Percentiles rank a stretch among this genome's conserved stretches.
phyloP scores from a whole-genome alignment of 2,329 filamentous ascomycete genomes.

The Trichoderma asperellum region DNA sequence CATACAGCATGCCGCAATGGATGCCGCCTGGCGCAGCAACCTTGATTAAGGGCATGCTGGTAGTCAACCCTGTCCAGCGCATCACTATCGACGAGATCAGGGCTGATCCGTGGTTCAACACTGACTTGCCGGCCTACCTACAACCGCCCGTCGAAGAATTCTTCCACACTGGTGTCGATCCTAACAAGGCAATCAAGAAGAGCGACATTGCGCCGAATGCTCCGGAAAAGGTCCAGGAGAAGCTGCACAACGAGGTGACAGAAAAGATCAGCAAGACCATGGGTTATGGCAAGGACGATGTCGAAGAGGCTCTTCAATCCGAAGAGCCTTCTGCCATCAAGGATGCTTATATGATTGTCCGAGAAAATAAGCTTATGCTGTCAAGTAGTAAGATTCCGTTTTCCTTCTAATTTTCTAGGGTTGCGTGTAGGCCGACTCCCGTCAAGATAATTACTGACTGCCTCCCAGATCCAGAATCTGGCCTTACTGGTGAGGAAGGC shows the following conservation, averaged over 20 bases:
- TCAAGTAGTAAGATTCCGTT: conserved; percentile 73
- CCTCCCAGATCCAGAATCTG: conserved; percentile 40
- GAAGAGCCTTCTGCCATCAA: conserved; percentile 97
- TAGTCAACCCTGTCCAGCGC: conserved; percentile 91
- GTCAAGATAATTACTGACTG: conserved; percentile 38
- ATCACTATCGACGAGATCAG: conserved; percentile 94
- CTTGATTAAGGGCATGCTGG: conserved; percentile 90
- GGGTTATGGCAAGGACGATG: conserved; percentile 94
- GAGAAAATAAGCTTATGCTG: conserved; percentile 97
- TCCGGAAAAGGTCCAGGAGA: conserved; percentile 78
- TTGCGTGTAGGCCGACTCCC: conserved; percentile 32
- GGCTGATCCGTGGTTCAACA: conserved; percentile 90
- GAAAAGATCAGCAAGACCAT: conserved; percentile 97
- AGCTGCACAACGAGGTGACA: conserved; percentile 88
- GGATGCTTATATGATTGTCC: conserved; percentile 96
- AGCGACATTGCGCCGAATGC: conserved; percentile 80
- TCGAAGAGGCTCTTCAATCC: conserved; percentile 88
- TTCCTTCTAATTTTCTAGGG: conserved; percentile 28
- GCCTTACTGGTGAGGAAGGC: conserved; percentile 44
- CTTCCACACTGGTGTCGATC: conserved; percentile 89
- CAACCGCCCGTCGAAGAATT: conserved; percentile 89
- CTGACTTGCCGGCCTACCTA: conserved; percentile 84
- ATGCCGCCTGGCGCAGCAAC: conserved; percentile 81
- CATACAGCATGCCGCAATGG: conserved; percentile 90
- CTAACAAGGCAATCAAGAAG: conserved; percentile 86